Evolutionary conservation across 805 yeast species (phyloP).

Genomic region (Saccharomyces paradoxus): DNA sequence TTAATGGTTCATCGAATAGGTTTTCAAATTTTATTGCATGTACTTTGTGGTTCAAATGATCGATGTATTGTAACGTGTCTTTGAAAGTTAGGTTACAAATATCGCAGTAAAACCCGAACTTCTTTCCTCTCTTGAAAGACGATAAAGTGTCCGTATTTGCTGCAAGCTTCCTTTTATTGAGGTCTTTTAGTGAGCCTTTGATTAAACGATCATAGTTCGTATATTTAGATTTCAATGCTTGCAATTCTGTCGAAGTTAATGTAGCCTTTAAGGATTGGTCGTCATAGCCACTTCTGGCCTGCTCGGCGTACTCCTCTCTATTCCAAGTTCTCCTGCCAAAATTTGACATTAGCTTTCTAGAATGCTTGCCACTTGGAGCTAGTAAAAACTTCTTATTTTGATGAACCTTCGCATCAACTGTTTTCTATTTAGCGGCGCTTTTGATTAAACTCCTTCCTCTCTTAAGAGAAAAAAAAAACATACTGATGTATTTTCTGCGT

Average conservation of each 20-base stretch:
- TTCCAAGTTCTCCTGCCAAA: constrained; percentile 71
- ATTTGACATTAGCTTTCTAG: constrained; percentile 13
- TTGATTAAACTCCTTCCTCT: not conserved
- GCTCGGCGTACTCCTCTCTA: constrained; percentile 50
- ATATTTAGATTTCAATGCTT: constrained; percentile 13
- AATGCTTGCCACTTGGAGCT: not conserved
- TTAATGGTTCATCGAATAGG: constrained; percentile 27
- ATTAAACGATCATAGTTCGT: constrained; percentile 19
- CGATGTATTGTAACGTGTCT: constrained; percentile 72
- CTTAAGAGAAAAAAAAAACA: not conserved
- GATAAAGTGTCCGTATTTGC: constrained; percentile 22
- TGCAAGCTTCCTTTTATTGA: constrained; percentile 30
- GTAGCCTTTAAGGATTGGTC: constrained; percentile 9
- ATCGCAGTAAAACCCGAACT: constrained; percentile 82
- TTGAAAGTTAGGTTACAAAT: constrained; percentile 72
- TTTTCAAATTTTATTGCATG: constrained; percentile 43
- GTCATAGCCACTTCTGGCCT: constrained; percentile 30
- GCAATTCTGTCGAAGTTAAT: constrained; percentile 10
- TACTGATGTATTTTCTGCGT: not conserved
- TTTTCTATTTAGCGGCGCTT: not conserved
- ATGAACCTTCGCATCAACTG: not conserved
- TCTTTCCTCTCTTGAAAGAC: constrained; percentile 39
- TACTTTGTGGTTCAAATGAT: constrained; percentile 72
- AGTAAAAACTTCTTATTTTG: not conserved
- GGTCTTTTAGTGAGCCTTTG: constrained; percentile 21